Base-by-base conservation (phyloP, 2,329 filamentous ascomycete species). In the Diplocarpon mali region DNA sequence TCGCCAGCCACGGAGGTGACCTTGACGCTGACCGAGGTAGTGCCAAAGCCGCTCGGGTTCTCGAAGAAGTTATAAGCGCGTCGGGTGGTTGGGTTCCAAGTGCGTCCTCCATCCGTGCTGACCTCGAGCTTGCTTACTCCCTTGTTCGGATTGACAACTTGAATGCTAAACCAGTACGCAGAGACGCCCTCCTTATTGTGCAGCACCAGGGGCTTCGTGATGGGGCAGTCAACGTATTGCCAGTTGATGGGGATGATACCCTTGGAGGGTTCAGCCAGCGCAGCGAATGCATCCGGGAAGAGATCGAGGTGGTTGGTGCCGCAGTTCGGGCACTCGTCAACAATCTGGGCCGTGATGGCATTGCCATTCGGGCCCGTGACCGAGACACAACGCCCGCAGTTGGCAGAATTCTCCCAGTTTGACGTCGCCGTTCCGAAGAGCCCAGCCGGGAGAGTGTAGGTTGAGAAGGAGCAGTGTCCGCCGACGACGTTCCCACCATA, bases 141-240 rank as follows among this genome's bases (percentile, higher is more conserved):
- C 48, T 73, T 66, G 58, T 78, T 79, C 55, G 73, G 64, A 62
- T 82, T 81, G 55, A 79, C 67, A 35, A 82, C 76, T 60, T 83
- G 79, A 68, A 78, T 77, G 38, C 67, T 69, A 64, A 77, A 76
- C 72, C 72, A 76, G 60, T 69, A 68, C 27, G 62, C 57, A 4
- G 68, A 71, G 3, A 69, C 68, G 17, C 70, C 70, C 16, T 66
- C 64, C 58, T 77, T 76, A 63, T 73, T 73, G 60, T 70, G 67
- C 17, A 77, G 64, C 37, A 65, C 53, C 9, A 78, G 60, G 1
- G 71, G 68, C 0, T 64, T 61, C 38, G 65, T 65, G 55, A 76
- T 72, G 35, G 68, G 70, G 54, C 74, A 77, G 15, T 67, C 55
- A 10, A 74, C 67, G 48, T 67, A 66, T 30, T 67, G 58, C 70